These are phyloP conservation scores for Ceratobasidium sp. DNA, from an alignment of 1,284 basidiomycete species.

Conservation along the genomic window DNA sequence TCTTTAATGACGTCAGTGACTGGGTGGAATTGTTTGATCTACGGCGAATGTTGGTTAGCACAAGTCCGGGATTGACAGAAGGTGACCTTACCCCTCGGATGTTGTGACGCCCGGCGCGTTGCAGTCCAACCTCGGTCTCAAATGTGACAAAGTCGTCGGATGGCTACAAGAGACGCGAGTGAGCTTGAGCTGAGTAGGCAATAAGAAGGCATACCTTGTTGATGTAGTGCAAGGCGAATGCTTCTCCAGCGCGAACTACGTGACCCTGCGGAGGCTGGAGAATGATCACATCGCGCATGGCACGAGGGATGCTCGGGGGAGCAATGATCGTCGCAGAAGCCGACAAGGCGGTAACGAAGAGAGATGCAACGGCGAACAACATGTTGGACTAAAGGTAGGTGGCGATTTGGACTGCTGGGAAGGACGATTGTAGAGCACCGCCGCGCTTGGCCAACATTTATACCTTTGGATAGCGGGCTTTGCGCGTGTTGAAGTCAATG, in stretches of 20 bases:
- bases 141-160: slow-evolving; percentile 23
- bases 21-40: slow-evolving; percentile 34
- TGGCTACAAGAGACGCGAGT: slow-evolving; percentile 1
- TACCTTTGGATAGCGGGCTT: not conserved
- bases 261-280: slow-evolving; percentile 28
- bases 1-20: slow-evolving; percentile 12
- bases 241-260: slow-evolving; percentile 28
- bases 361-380: slow-evolving; percentile 22
- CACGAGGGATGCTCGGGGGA: slow-evolving; percentile 24
- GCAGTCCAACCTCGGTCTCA: slow-evolving; percentile 33
- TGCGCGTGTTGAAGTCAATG: slow-evolving; percentile 14
- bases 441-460: not conserved
- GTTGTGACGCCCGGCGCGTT: slow-evolving; percentile 31
- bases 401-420: not conserved
- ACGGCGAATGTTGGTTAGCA: not conserved
- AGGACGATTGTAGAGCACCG: not conserved
- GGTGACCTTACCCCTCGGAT: slow-evolving; percentile 19
- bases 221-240: slow-evolving; percentile 32
- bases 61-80: not conserved
- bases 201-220: slow-evolving; percentile 12
- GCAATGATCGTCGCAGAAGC: slow-evolving; percentile 27
- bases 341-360: slow-evolving; percentile 21
- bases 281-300: slow-evolving; percentile 25
- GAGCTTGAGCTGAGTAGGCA: not conserved
- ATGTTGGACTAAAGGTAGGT: not conserved